Evolutionary conservation across 2,329 filamentous ascomycete genomes (phyloP).

Genomic region (Diaporthe sp.): DNA sequence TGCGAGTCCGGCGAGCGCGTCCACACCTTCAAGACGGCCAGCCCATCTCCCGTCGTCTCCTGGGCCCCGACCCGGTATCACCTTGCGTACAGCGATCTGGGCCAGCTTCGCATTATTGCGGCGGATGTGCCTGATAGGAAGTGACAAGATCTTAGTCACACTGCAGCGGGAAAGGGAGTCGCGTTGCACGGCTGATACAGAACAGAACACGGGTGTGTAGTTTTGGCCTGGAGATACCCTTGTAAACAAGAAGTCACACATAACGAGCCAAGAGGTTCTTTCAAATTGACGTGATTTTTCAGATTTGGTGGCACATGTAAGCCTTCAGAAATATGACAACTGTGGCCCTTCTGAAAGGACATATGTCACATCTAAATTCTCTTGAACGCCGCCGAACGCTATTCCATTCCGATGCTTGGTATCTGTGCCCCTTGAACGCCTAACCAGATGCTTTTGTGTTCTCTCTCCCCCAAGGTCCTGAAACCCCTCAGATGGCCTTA

Average conservation of each 20-base stretch:
- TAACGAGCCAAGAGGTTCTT: background rate
- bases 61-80: constrained; percentile 84
- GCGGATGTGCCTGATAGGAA: constrained; percentile 63
- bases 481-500: background rate
- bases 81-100: constrained; percentile 80
- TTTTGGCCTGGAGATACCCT: constrained; percentile 25
- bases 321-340: constrained; percentile 24
- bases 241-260: background rate
- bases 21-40: constrained; percentile 77
- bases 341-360: background rate
- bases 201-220: background rate
- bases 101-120: constrained; percentile 78
- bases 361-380: constrained; percentile 18
- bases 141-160: constrained; percentile 42
- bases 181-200: constrained; percentile 13
- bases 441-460: constrained; percentile 35
- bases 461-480: background rate
- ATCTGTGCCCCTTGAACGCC: constrained; percentile 40
- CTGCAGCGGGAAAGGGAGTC: background rate
- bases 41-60: constrained; percentile 75
- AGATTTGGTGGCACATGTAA: background rate
- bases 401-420: constrained; percentile 38
- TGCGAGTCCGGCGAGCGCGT: constrained; percentile 81
- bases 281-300: background rate
- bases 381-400: constrained; percentile 37